These are phyloP conservation scores for Aureobasidium mangrovei DNA, from an alignment of 2,329 filamentous ascomycete genomes.

Conservation along the genomic window DNA sequence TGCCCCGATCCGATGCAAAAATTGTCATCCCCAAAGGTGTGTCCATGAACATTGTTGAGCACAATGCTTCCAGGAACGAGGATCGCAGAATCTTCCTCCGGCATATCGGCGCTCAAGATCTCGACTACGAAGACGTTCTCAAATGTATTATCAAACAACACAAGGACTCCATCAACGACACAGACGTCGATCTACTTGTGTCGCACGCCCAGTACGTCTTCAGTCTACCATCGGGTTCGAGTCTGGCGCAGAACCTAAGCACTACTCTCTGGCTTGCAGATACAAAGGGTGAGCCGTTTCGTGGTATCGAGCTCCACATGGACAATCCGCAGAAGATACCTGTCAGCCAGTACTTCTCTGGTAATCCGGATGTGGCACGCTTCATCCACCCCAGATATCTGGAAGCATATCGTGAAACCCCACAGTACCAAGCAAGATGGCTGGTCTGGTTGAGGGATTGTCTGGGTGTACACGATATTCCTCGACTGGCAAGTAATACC, in stretches of 20 bases:
- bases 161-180: background rate
- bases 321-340: background rate
- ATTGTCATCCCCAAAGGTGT: conserved; percentile 14
- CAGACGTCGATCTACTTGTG: background rate
- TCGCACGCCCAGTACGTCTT: background rate
- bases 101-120: background rate
- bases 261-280: background rate
- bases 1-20: conserved; percentile 7
- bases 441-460: background rate
- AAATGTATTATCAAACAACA: background rate
- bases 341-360: background rate
- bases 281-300: background rate
- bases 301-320: conserved; percentile 2
- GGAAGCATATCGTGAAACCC: background rate
- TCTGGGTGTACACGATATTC: background rate
- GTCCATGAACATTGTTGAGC: conserved; percentile 10
- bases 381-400: conserved; percentile 11
- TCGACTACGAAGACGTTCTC: background rate
- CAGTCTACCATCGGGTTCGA: background rate
- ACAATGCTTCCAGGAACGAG: background rate
- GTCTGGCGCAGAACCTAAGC: background rate
- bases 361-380: background rate
- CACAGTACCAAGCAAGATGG: background rate
- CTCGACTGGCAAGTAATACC: background rate
- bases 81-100: background rate